phyloP scores from a whole-genome alignment of 176 grass and related monocot genomes.

The Pharus latifolius region DNA sequence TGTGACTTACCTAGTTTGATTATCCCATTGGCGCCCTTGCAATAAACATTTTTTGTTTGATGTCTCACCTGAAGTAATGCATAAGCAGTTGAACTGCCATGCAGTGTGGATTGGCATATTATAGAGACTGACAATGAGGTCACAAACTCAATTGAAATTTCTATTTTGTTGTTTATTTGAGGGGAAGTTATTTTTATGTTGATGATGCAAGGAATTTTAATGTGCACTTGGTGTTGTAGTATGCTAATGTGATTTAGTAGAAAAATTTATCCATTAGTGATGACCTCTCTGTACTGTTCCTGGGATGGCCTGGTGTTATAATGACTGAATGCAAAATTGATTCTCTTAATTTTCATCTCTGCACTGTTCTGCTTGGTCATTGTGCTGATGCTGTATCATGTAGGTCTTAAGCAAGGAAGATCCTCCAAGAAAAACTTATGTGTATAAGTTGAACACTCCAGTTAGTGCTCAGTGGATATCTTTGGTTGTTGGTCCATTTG shows the following conservation, averaged over 20 bases:
- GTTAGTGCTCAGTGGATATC: conserved; percentile 95
- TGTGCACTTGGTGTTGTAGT: neutral
- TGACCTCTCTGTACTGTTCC: neutral
- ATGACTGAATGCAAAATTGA: neutral
- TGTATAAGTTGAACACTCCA: conserved; percentile 80
- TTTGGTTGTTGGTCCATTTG: conserved; percentile 79
- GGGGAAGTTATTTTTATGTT: neutral
- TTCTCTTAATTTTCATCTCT: too few species aligned
- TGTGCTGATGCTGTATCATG: conserved; percentile 18
- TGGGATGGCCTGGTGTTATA: neutral
- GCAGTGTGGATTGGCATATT: too few species aligned
- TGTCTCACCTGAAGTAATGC: neutral
- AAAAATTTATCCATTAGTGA: neutral
- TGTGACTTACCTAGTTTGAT: neutral
- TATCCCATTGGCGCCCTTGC: neutral
- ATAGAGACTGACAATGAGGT: neutral
- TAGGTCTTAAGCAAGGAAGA: conserved; percentile 91
- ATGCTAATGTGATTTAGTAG: neutral
- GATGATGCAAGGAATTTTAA: neutral
- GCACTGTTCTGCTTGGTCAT: conserved; percentile 9
- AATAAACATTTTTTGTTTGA: neutral
- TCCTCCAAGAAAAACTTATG: conserved; percentile 86
- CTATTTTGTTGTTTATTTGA: neutral
- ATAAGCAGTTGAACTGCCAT: too few species aligned
- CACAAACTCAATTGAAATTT: neutral